These are phyloP conservation scores for Globisporangium takayamanum DNA, from an alignment of 352 stramenopile genomes.

Conservation along the genomic window DNA sequence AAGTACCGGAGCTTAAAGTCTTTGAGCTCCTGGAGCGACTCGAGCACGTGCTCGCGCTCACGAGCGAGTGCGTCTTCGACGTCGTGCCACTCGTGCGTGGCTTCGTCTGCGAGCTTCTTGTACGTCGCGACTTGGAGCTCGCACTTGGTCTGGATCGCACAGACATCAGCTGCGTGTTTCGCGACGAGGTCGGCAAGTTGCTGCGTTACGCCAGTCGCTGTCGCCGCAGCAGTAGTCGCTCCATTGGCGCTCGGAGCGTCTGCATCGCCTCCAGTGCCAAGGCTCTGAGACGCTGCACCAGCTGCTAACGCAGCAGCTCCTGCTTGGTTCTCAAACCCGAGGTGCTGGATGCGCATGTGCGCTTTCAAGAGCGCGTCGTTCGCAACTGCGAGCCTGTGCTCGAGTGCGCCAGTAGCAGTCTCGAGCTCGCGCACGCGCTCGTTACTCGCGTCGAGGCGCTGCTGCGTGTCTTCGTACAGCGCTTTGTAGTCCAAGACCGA, in stretches of 20 bases:
- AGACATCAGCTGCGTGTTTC: conserved; percentile 37
- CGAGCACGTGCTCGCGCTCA: conserved; percentile 53
- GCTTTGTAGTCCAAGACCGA: conserved; percentile 63
- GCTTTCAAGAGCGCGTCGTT: conserved; percentile 52
- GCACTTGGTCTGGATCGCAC: conserved; percentile 38
- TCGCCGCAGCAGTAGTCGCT: neutral
- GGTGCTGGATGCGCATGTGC: conserved; percentile 47
- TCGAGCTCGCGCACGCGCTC: conserved; percentile 18
- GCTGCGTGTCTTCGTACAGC: conserved; percentile 52
- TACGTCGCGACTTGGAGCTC: conserved; percentile 61
- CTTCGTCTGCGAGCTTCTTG: conserved; percentile 48
- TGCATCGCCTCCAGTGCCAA: conserved; percentile 1
- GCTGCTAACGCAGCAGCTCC: conserved; percentile 15
- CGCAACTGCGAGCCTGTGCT: conserved; percentile 17
- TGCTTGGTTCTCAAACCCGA: conserved; percentile 56
- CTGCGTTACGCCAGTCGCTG: conserved; percentile 12
- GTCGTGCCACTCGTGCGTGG: conserved; percentile 65
- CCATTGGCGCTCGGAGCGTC: neutral
- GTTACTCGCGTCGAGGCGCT: conserved; percentile 37
- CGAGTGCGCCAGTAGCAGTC: conserved; percentile 4
- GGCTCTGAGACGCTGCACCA: conserved; percentile 5
- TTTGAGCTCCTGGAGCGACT: conserved; percentile 56
- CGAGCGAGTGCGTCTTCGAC: conserved; percentile 47
- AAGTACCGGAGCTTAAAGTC: conserved; percentile 69
- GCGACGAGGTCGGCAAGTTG: conserved; percentile 29